phyloP scores from a whole-genome alignment of 2,329 filamentous ascomycete species.

The Aspergillus awamori region DNA sequence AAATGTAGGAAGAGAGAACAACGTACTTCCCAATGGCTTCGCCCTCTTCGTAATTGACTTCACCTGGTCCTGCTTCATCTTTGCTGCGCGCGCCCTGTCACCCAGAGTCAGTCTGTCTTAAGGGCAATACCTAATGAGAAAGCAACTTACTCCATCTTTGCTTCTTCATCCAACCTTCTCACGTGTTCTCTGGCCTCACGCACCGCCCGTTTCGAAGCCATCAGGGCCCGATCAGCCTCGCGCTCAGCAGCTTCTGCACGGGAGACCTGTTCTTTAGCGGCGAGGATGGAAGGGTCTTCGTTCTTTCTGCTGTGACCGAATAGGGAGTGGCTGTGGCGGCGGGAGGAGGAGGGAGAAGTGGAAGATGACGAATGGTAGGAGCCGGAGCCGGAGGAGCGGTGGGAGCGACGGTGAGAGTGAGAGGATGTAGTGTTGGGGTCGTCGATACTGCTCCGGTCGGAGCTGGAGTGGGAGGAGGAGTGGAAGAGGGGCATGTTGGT shows the following conservation, averaged over 20 bases:
- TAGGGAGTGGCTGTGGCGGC: slow-evolving; percentile 3
- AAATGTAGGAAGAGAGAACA: neutral
- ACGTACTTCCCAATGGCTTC: slow-evolving; percentile 70
- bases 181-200: slow-evolving; percentile 67
- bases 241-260: slow-evolving; percentile 65
- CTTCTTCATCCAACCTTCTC: slow-evolving; percentile 65
- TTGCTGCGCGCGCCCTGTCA: slow-evolving; percentile 58
- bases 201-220: slow-evolving; percentile 61
- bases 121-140: neutral
- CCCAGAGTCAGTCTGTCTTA: neutral
- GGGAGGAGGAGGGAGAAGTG: slow-evolving; percentile 24
- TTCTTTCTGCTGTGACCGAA: slow-evolving; percentile 48
- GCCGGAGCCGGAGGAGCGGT: slow-evolving; percentile 41
- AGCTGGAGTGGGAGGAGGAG: slow-evolving; percentile 27
- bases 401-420: slow-evolving; percentile 28
- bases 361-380: slow-evolving; percentile 39
- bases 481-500: slow-evolving; percentile 29
- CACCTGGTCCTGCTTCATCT: slow-evolving; percentile 69
- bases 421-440: slow-evolving; percentile 20
- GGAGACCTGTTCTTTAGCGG: slow-evolving; percentile 64
- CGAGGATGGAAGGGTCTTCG: slow-evolving; percentile 64
- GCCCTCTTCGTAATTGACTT: slow-evolving; percentile 67
- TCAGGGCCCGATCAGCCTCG: slow-evolving; percentile 66
- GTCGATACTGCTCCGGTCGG: slow-evolving; percentile 24
- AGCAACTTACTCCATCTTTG: slow-evolving; percentile 57